Base-by-base conservation (phyloP, 2,329 filamentous ascomycete species). In the Sarocladium strictum region DNA sequence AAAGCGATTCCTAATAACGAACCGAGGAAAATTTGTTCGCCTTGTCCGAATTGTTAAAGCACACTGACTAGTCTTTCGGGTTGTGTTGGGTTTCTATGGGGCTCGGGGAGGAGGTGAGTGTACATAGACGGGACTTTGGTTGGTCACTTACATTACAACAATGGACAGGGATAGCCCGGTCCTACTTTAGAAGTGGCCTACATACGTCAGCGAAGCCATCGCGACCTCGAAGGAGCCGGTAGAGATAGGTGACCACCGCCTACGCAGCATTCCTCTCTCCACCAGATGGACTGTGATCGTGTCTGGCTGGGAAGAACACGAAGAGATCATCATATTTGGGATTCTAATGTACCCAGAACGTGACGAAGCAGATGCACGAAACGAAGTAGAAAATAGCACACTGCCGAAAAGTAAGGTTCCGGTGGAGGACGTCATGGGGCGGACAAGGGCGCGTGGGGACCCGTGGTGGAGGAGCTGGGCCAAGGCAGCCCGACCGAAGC, bases 181-280 rank as follows among this genome's bases (percentile, higher is more conserved):
- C n/a, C n/a, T n/a, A n/a, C 7, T 43, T 11, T 21, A 14, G 17
- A 3, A 9, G 7, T 23, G 14, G 38, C 19, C 43, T 49, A 49
- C 43, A 24, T 49, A 49, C 43, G 43, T 49, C 43, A 49, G 43
- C 43, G 43, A 49, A 27, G 43, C 43, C 43, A 49, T 49, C 43
- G 43, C n/a, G 43, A 32, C 19, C 24, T n/a, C n/a, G n/a, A n/a
- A n/a, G n/a, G n/a, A n/a, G n/a, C n/a, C n/a, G n/a, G n/a, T n/a
- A n/a, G n/a, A n/a, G n/a, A n/a, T n/a, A n/a, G n/a, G n/a, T n/a
- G n/a, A n/a, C n/a, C n/a, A n/a, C n/a, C n/a, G n/a, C n/a, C n/a
- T n/a, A n/a, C n/a, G n/a, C n/a, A n/a, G n/a, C n/a, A n/a, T n/a
- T n/a, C n/a, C n/a, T n/a, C n/a, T n/a, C n/a, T n/a, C n/a, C n/a